phyloP scores from a whole-genome alignment of 306 rosid genomes.

The Ammopiptanthus mongolicus region DNA sequence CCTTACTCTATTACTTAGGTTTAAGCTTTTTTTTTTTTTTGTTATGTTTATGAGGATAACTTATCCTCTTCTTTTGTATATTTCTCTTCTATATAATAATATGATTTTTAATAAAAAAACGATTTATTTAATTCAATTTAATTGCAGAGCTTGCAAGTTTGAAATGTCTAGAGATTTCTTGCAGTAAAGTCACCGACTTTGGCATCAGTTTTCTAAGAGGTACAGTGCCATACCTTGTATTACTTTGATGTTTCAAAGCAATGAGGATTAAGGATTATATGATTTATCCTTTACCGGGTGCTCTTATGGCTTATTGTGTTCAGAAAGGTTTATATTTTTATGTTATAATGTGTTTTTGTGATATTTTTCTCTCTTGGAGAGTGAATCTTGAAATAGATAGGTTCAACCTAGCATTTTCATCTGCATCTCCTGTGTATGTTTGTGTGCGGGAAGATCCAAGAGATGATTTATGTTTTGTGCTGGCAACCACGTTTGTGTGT shows the following conservation, averaged over 20 bases:
- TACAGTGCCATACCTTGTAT: constrained; percentile 19
- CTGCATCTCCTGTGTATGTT: not conserved
- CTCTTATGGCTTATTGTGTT: not conserved
- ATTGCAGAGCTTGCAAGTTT: constrained; percentile 73
- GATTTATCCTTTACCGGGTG: constrained; percentile 4
- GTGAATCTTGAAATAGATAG: not conserved
- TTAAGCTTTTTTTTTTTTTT: no score
- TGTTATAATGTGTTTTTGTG: not conserved
- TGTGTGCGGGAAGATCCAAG: not conserved
- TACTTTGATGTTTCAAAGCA: not conserved
- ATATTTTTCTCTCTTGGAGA: not conserved
- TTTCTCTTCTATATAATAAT: no score
- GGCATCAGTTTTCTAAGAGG: constrained; percentile 82
- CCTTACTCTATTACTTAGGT: no score
- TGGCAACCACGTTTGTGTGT: not conserved
- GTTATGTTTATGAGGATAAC: no score
- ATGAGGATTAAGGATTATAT: constrained; percentile 5
- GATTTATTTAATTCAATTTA: constrained; percentile 20
- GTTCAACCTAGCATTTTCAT: constrained; percentile 6
- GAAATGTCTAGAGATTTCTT: constrained; percentile 68
- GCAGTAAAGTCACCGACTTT: constrained; percentile 73
- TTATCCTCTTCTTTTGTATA: no score
- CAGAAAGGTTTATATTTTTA: not conserved
- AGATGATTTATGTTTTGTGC: not conserved
- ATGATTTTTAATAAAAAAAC: not conserved